phyloP scores from a whole-genome alignment of 2,329 filamentous ascomycete genomes.

The Trichothecium roseum region DNA sequence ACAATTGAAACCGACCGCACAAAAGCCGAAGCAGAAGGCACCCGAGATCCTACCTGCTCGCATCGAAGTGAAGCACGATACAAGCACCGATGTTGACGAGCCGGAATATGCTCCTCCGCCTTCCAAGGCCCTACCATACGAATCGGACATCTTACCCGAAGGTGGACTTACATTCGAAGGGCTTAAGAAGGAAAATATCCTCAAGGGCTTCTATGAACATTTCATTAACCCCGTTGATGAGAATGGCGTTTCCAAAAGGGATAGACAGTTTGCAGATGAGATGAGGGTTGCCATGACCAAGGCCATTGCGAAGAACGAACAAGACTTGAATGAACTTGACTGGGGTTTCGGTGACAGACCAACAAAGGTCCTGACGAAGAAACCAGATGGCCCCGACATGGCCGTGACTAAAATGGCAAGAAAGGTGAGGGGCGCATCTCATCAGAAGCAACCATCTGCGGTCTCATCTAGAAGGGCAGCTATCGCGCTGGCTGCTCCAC shows the following conservation, averaged over 20 bases:
- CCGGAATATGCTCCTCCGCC: conserved; percentile 84
- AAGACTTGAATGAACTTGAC: conserved; percentile 51
- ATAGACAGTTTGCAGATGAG: conserved; percentile 48
- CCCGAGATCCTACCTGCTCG: conserved; percentile 42
- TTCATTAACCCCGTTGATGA: conserved; percentile 57
- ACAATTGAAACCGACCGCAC: conserved; percentile 46
- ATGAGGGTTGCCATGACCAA: conserved; percentile 41
- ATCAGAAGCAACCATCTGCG: conserved; percentile 8
- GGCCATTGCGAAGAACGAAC: conserved; percentile 57
- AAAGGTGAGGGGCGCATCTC: conserved; percentile 1
- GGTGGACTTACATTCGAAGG: conserved; percentile 45
- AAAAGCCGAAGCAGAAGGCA: conserved; percentile 36
- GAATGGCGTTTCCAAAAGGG: conserved; percentile 51
- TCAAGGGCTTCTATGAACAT: conserved; percentile 51
- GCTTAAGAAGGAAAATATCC: conserved; percentile 46
- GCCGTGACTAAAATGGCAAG: conserved; percentile 5
- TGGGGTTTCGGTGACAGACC: conserved; percentile 49
- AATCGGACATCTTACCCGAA: conserved; percentile 57
- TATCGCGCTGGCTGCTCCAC: conserved; percentile 35
- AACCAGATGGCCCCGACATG: conserved; percentile 2
- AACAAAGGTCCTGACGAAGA: background rate
- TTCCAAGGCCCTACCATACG: conserved; percentile 48
- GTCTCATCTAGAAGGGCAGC: conserved; percentile 40
- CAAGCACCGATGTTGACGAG: conserved; percentile 46
- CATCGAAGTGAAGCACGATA: conserved; percentile 50